Evolutionary conservation across 345 rosid genomes (phyloP).

Genomic region (Salix udensis): DNA sequence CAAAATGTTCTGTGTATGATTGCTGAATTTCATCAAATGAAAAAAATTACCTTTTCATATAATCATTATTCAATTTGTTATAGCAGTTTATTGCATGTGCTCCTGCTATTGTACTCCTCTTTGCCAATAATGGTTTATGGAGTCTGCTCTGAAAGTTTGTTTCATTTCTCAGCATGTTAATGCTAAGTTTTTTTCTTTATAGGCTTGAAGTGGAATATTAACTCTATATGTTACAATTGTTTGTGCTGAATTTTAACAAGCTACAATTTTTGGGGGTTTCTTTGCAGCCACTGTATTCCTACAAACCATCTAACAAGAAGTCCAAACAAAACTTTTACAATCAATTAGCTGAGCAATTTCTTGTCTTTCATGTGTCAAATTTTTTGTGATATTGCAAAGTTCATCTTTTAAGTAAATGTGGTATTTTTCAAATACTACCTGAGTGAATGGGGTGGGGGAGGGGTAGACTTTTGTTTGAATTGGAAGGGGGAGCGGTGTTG

Average conservation of each 20-base stretch:
- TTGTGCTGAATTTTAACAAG: neutral
- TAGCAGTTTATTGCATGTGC: neutral
- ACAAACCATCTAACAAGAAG: neutral
- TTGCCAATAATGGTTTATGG: neutral
- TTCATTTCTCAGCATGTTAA: neutral
- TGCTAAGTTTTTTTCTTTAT: neutral
- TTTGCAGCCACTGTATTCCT: neutral
- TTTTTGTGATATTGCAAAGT: neutral
- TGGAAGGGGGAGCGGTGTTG: no score
- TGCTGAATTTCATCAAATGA: constrained; percentile 1
- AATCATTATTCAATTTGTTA: neutral
- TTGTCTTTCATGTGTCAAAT: neutral
- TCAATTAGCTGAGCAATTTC: neutral
- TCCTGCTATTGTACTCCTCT: neutral
- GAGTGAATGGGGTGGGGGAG: no score
- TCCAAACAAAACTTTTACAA: neutral
- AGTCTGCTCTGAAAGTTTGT: neutral
- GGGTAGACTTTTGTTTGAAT: no score
- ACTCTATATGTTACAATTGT: neutral
- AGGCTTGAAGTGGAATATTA: neutral
- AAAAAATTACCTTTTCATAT: neutral
- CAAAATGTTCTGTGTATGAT: constrained; percentile 9
- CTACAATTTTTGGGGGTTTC: neutral
- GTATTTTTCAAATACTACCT: no score
- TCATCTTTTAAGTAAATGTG: neutral